Conservation (phyloP, 305 asterid species). For the Solanum hybrid region DNA sequence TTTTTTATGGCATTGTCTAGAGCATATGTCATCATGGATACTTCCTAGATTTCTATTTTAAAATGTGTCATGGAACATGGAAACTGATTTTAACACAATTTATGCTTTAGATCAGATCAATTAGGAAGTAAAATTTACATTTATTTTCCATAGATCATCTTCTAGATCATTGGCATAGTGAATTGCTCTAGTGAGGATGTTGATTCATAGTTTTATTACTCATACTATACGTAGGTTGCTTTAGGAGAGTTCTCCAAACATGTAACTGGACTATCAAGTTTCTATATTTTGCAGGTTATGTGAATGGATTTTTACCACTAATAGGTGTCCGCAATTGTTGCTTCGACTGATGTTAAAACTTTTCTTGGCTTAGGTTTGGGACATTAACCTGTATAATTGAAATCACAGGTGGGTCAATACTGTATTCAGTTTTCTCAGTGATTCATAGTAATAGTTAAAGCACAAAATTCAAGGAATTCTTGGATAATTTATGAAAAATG, state of each 20-base stretch:
- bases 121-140: background rate
- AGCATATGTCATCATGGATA: background rate
- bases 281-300: background rate
- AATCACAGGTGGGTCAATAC: background rate
- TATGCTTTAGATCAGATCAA: background rate
- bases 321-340: background rate
- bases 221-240: background rate
- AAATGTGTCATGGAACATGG: background rate
- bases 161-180: background rate
- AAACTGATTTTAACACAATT: background rate
- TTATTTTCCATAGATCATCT: background rate
- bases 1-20: background rate
- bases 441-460: background rate
- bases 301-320: background rate
- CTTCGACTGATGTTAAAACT: background rate
- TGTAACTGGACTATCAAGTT: background rate
- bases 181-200: background rate
- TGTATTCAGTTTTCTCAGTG: background rate
- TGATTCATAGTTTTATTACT: background rate
- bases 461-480: background rate
- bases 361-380: conserved; percentile 4
- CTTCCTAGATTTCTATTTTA: background rate
- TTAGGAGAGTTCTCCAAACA: background rate
- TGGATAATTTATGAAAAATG: background rate
- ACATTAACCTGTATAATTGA: conserved; percentile 2